Evolutionary conservation across 768 basidiomycete genomes (phyloP), one percentile per base, ranked within the genome.

Genomic region (Xerocomus brunneocitrinus): DNA sequence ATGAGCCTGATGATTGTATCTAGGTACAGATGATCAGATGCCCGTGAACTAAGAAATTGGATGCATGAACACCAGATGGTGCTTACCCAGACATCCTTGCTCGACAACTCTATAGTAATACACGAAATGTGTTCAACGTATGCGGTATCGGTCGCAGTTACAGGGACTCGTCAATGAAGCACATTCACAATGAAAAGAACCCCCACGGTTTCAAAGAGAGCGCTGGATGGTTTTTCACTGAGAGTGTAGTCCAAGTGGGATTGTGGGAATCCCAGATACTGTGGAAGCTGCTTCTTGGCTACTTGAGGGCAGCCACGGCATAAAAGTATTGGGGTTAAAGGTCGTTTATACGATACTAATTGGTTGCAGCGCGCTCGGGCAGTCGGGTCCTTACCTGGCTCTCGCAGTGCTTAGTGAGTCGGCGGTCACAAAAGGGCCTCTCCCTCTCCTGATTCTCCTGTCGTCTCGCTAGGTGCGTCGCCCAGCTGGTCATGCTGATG

Each of bases 11-110:
- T 24, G 8, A 3, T 12, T n/a, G 32, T 25, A 41, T 43, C 58
- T 60, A 19, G 4, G 22, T 13, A 19, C 25, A 42, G 25, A 47
- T 12, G 19, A 19, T 41, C 12, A 46, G 13, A 19, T 8, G 12
- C 13, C 5, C 4, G 10, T 10, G 7, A 43, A 32, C 3, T 13
- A 16, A 4, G 7, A 41, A 0, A n/a, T 7, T n/a, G 13, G 8
- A 7, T 10, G 9, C 8, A 5, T 8, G 19, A 16, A 28, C 28
- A 4, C n/a, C 4, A 16, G 7, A 49, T 8, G 30, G 28, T 14
- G 41, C 49, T 24, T 27, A 58, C 55, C 6, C 10, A 28, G 42
- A 9, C 49, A 57, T 57, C 16, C 2, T 42, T 9, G 16, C 38
- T 39, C 38, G 16, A 19, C 5, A 39, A 39, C 16, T 7, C 32